phyloP scores from a whole-genome alignment of 1,284 basidiomycete species.

The Tilletiaria anomala region DNA sequence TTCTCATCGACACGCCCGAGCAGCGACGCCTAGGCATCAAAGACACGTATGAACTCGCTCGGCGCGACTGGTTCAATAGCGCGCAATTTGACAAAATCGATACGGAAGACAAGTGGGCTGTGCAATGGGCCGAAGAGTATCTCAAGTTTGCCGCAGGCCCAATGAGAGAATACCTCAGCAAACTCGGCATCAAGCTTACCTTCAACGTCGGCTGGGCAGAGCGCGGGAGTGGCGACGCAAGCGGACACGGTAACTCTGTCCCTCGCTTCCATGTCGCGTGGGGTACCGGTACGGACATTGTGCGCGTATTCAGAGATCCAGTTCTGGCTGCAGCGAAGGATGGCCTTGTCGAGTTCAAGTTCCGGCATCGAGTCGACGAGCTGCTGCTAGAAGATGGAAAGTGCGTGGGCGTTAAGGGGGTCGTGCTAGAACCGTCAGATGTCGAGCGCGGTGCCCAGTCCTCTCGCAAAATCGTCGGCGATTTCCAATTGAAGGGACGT shows the following conservation, averaged over 20 bases:
- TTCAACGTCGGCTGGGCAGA: constrained; percentile 9
- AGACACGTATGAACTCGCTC: constrained; percentile 7
- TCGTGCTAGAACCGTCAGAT: constrained; percentile 3
- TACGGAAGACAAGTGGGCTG: constrained; percentile 7
- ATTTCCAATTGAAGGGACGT: constrained; percentile 4
- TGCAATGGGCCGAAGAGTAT: constrained; percentile 7
- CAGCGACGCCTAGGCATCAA: constrained; percentile 8
- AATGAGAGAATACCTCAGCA: constrained; percentile 6
- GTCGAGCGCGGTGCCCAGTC: constrained; percentile 4
- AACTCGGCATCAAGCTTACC: constrained; percentile 4
- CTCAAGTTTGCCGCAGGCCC: constrained; percentile 5
- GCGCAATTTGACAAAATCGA: constrained; percentile 6
- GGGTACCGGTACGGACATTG: constrained; percentile 8
- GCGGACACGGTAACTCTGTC: constrained; percentile 8
- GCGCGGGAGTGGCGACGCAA: constrained; percentile 5
- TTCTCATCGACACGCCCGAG: constrained; percentile 8
- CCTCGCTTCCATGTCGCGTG: constrained; percentile 10
- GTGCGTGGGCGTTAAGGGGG: constrained; percentile 4
- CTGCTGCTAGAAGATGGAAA: constrained; percentile 3
- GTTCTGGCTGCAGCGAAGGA: constrained; percentile 5
- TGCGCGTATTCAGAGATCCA: constrained; percentile 7
- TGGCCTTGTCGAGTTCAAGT: constrained; percentile 8
- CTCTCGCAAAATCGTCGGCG: constrained; percentile 4
- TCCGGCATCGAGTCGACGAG: constrained; percentile 6
- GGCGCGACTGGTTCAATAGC: constrained; percentile 8